Percentiles rank a stretch among this genome's conserved stretches.
phyloP scores from a whole-genome alignment of 768 basidiomycete genomes.

The Serendipita sp. region DNA sequence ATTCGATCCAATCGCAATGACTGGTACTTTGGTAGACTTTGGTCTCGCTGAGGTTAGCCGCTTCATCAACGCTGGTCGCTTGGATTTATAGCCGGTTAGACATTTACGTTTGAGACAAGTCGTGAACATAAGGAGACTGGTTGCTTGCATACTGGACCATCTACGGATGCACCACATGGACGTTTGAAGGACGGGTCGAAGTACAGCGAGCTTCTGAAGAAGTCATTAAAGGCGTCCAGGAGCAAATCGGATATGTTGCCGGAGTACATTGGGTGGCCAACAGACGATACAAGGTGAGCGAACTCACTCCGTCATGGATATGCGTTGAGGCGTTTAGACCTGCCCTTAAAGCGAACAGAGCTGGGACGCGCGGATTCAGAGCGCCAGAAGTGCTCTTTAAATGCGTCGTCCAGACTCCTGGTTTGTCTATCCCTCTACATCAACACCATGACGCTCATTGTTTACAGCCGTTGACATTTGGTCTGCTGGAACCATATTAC shows the following conservation, averaged over 20 bases:
- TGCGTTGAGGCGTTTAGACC: constrained; percentile 31
- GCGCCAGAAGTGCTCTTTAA: constrained; percentile 94
- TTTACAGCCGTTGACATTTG: constrained; percentile 83
- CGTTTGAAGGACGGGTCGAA: constrained; percentile 30
- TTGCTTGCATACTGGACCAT: constrained; percentile 68
- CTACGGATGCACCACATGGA: constrained; percentile 54
- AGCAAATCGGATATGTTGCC: constrained; percentile 29
- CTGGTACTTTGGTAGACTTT: constrained; percentile 86
- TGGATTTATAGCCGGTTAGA: neutral
- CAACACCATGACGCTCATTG: constrained; percentile 9
- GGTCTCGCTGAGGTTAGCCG: constrained; percentile 78
- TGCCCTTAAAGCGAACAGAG: constrained; percentile 82
- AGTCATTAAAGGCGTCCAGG: constrained; percentile 33
- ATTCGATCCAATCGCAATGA: constrained; percentile 68
- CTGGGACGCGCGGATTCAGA: constrained; percentile 91
- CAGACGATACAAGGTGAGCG: constrained; percentile 53
- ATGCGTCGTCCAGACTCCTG: constrained; percentile 83
- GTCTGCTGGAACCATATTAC: constrained; percentile 82
- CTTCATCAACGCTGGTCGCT: neutral
- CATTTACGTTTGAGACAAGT: neutral
- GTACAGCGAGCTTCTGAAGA: constrained; percentile 43
- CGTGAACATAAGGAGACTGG: constrained; percentile 15
- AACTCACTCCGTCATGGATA: neutral
- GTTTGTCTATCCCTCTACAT: constrained; percentile 26
- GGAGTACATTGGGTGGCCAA: constrained; percentile 64